Evolutionary conservation across 1,284 basidiomycete genomes (phyloP).

Genomic region (Sutorius eximius): DNA sequence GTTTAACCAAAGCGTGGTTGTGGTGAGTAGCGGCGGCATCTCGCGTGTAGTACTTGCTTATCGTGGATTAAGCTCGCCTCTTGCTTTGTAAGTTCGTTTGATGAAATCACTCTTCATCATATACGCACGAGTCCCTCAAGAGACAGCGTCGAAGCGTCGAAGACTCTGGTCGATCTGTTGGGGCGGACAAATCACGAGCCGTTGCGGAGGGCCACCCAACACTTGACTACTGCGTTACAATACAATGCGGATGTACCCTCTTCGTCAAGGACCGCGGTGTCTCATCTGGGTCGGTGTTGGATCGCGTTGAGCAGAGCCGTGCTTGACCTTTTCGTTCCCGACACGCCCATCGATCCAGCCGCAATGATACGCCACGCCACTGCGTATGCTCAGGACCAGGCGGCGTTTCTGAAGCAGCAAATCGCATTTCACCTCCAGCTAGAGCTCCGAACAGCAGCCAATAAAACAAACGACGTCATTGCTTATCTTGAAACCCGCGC

Average conservation of each 20-base stretch:
- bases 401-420: slow-evolving; percentile 50
- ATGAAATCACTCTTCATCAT: slow-evolving; percentile 28
- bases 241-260: background rate
- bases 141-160: slow-evolving; percentile 11
- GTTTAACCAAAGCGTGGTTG: slow-evolving; percentile 39
- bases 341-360: slow-evolving; percentile 86
- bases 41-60: slow-evolving; percentile 2
- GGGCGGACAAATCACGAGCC: slow-evolving; percentile 22
- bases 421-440: slow-evolving; percentile 57
- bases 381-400: slow-evolving; percentile 52
- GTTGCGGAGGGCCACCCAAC: slow-evolving; percentile 24
- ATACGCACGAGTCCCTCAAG: slow-evolving; percentile 9
- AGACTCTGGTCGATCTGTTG: slow-evolving; percentile 21
- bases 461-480: slow-evolving; percentile 51
- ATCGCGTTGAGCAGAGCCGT: slow-evolving; percentile 61
- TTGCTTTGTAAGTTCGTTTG: slow-evolving; percentile 45
- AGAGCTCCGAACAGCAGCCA: slow-evolving; percentile 66
- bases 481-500: slow-evolving; percentile 46
- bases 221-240: slow-evolving; percentile 15
- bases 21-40: slow-evolving; percentile 35
- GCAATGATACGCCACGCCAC: slow-evolving; percentile 60
- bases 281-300: slow-evolving; percentile 59
- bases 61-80: slow-evolving; percentile 35
- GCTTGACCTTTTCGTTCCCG: slow-evolving; percentile 79
- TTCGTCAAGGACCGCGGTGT: slow-evolving; percentile 3